Evolutionary conservation across 2,329 filamentous ascomycete genomes (phyloP), one percentile per base, ranked within the genome.

Genomic region (Cordyceps pruinosa): DNA sequence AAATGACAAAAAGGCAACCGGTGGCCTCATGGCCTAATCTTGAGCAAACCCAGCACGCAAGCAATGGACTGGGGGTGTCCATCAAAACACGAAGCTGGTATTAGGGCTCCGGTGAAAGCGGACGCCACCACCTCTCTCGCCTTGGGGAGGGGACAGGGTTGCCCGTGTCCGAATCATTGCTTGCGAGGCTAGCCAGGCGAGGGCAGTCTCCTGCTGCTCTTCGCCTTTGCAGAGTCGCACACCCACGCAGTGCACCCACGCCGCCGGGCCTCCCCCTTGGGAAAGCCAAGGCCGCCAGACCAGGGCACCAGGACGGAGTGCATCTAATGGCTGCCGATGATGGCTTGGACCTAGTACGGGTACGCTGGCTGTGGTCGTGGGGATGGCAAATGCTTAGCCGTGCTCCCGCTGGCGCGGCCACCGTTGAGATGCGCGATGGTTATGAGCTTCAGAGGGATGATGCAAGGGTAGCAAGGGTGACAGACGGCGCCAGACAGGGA

Each of bases 381-480:
- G 37, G 39, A 44, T 44, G 37, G 50, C 51, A 23, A 55, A 37
- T 46, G 51, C 26, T 12, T 54, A 47, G 41, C 52, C 52, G 53
- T 56, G 44, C 34, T 56, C 44, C 53, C 53, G 53, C 53, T 48
- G 53, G 53, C 55, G 47, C 55, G 48, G 41, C 41, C 41, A 57
- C 55, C 55, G 55, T 57, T 57, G 55, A 57, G 55, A 57, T 57
- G 55, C 41, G 47, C 51, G 47, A 51, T 57, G 48, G 41, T 12
- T 23, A 37, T 35, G 35, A 44, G 23, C 55, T 34, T 28, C 30
- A 23, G 55, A 57, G 55, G 55, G 55, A 52, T 45, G 42, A 57
- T 57, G 55, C 55, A 57, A 57, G 55, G 55, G 55, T 47, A 37
- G 25, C 46, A 41, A 56, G 47, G 55, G 55, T 57, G 55, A 57